Evolutionary conservation across 352 stramenopile genomes (phyloP), one percentile per base, ranked within the genome.

Genomic region (Heterotrichella gracilis): DNA sequence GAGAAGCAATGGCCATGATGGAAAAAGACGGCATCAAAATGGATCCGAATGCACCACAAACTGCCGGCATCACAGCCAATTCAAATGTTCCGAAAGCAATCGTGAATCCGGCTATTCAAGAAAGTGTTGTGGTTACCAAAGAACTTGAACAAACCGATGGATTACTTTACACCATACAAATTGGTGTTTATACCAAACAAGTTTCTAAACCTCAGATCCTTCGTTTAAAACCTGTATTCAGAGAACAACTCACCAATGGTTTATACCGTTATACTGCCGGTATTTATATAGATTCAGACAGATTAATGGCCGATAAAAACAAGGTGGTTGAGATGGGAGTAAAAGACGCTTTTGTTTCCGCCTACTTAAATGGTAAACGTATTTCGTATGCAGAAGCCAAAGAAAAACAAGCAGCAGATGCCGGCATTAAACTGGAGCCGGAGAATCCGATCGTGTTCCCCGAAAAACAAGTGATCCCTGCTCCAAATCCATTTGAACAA

Each of bases 311-410:
- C n/a, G 32, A 53, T n/a, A 53, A 53, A 53, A 53, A n/a, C 9
- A 53, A n/a, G n/a, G 32, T 53, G 32, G 32, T 53, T 53, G 32
- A 53, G 9, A 9, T 53, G 32, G 32, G 32, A 17, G 32, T 53
- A n/a, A 53, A n/a, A n/a, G 32, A 53, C 32, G 32, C 32, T n/a
- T 53, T 53, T 53, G 32, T 53, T 53, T 53, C 32, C 9, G 32
- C 32, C n/a, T 53, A 53, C n/a, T 53, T 53, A 53, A 53, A 53
- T n/a, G 32, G 32, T n/a, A 53, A 53, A n/a, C 32, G 32, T n/a
- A 53, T 53, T n/a, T n/a, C 32, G 9, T 53, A 17, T 53, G 32
- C 32, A 53, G 32, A 53, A 17, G 32, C 9, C 32, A 53, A n/a
- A 53, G n/a, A 9, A 53, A 53, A n/a, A n/a, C 32, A 53, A n/a